Percentiles rank a stretch among this genome's conserved stretches.
These are phyloP conservation scores for Capsicum pubescens DNA, from an alignment of 257 asterid genomes.

Conservation along the genomic window DNA sequence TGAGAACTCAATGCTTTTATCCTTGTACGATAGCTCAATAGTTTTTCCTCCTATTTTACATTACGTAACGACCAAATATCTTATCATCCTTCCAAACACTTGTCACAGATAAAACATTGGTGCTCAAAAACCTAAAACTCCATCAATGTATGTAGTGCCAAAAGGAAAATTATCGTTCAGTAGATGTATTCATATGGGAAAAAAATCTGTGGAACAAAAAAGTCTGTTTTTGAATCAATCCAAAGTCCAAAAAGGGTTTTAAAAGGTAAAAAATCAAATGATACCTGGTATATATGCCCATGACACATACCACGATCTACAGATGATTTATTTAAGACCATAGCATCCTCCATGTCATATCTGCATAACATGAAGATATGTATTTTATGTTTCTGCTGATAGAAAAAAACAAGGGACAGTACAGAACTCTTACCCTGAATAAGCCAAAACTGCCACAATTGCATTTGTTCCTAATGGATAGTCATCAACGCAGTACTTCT, in stretches of 20 bases:
- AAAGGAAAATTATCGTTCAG: slow-evolving; percentile 4
- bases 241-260: neutral
- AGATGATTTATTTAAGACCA: slow-evolving; percentile 93
- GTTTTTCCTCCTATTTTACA: neutral
- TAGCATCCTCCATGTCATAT: slow-evolving; percentile 99
- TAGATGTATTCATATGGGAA: neutral
- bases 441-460: slow-evolving; percentile 95
- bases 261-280: neutral
- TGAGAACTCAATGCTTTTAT: neutral
- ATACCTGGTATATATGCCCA: slow-evolving; percentile 93
- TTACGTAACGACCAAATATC: neutral
- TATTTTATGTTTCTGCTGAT: slow-evolving; percentile 15
- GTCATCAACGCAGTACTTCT: slow-evolving; percentile 83
- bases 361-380: slow-evolving; percentile 51
- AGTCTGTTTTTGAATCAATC: neutral
- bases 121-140: neutral
- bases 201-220: neutral
- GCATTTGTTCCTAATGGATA: slow-evolving; percentile 94
- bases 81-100: neutral
- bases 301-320: slow-evolving; percentile 98
- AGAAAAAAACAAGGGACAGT: neutral
- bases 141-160: neutral
- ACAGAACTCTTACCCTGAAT: slow-evolving; percentile 75
- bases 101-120: neutral
- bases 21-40: neutral